Evolutionary conservation across 192 early-diverging fungal species (phyloP).

Genomic region (Umbelopsis sp.): DNA sequence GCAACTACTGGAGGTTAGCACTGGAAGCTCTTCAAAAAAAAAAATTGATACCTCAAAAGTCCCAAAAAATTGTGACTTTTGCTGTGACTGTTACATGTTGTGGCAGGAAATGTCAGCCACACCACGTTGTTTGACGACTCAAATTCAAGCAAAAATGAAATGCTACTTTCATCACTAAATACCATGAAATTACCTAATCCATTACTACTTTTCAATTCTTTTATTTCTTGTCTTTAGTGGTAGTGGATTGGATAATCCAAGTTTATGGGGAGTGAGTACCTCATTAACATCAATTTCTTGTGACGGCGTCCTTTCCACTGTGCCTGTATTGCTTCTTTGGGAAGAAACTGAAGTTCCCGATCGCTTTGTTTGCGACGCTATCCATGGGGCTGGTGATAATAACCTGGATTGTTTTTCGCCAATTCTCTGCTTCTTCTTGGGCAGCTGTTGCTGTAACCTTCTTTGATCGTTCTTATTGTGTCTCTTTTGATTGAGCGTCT

Average conservation of each 20-base stretch:
- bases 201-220: not conserved
- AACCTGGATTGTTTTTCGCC: not conserved
- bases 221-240: not conserved
- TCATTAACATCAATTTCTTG: not conserved
- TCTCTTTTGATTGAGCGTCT: no score
- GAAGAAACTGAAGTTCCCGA: not conserved
- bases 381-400: not conserved
- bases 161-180: no score
- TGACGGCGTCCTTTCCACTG: not conserved
- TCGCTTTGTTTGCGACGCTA: not conserved
- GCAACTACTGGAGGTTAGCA: not conserved
- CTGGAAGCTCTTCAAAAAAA: not conserved
- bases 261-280: not conserved
- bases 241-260: conserved; percentile 1
- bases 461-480: no score
- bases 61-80: conserved; percentile 10
- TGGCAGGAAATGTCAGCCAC: no score
- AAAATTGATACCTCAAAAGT: not conserved
- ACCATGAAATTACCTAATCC: no score
- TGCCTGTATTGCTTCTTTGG: not conserved
- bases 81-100: not conserved
- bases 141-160: no score
- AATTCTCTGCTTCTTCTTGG: not conserved
- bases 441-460: not conserved
- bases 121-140: no score